phyloP scores from a whole-genome alignment of 2,329 filamentous ascomycete genomes.

The Chaetomium olivaceum region DNA sequence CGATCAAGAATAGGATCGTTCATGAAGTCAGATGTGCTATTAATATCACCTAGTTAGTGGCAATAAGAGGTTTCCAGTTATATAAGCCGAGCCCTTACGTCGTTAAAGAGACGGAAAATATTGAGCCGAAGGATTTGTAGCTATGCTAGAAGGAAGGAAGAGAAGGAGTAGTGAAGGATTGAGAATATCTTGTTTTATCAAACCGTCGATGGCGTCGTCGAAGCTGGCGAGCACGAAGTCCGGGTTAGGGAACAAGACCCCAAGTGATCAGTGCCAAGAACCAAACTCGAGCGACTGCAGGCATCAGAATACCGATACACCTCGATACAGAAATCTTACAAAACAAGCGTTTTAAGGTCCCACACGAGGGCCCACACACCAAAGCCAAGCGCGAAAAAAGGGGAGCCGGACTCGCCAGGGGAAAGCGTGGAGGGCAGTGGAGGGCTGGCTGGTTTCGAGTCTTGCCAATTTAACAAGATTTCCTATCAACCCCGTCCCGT shows the following conservation, averaged over 20 bases:
- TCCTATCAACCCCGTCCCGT: constrained; percentile 16
- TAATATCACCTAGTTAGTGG: neutral
- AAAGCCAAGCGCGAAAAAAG: constrained; percentile 23
- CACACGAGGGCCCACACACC: neutral
- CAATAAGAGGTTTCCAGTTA: neutral
- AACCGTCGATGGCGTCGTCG: neutral
- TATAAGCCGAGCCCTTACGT: neutral
- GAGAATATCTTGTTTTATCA: neutral
- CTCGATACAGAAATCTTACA: neutral
- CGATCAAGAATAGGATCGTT: neutral
- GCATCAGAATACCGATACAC: neutral
- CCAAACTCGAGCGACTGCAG: neutral
- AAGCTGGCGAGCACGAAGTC: neutral
- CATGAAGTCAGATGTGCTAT: neutral
- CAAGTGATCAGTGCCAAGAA: neutral
- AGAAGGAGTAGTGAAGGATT: neutral
- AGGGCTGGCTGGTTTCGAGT: constrained; percentile 20
- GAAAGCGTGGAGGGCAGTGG: constrained; percentile 11
- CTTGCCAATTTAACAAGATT: constrained; percentile 35
- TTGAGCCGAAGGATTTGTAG: no score
- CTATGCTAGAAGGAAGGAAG: neutral
- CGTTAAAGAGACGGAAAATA: no score
- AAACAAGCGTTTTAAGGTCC: constrained; percentile 11
- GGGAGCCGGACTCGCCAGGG: constrained; percentile 23
- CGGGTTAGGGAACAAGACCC: neutral